phyloP scores from a whole-genome alignment of 1,139 yeast genomes.

The Scheffersomyces quercinus region DNA sequence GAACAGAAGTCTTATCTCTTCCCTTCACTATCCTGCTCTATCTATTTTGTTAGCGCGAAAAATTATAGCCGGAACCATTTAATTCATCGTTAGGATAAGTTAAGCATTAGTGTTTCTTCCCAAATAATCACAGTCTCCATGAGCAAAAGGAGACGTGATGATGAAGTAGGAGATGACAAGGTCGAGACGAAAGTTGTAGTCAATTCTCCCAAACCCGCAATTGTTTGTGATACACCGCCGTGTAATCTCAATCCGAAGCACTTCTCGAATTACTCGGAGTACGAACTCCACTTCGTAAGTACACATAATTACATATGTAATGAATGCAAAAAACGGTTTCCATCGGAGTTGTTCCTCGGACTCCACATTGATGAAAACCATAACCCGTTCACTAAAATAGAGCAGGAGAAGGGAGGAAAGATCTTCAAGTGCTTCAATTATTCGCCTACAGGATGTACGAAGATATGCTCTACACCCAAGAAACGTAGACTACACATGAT shows the following conservation, averaged over 20 bases:
- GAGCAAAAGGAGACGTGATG: neutral
- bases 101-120: neutral
- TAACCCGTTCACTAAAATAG: conserved; percentile 45
- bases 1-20: too few species aligned
- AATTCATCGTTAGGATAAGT: neutral
- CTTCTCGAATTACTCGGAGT: conserved; percentile 6
- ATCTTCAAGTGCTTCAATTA: conserved; percentile 41
- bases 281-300: conserved; percentile 6
- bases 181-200: too few species aligned
- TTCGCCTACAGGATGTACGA: conserved; percentile 29
- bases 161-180: neutral
- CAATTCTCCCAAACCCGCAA: neutral
- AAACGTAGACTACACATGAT: conserved; percentile 50
- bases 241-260: neutral
- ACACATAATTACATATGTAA: conserved; percentile 26
- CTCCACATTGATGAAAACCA: conserved; percentile 57
- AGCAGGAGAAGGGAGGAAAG: conserved; percentile 37
- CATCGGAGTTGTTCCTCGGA: conserved; percentile 36
- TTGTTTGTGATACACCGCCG: conserved; percentile 3
- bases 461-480: conserved; percentile 29
- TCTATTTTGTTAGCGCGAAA: too few species aligned
- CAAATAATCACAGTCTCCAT: neutral
- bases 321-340: conserved; percentile 44
- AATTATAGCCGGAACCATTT: too few species aligned
- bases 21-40: too few species aligned